Evolutionary conservation across 129 eudicot species (phyloP), one percentile per base, ranked within the genome.

Genomic region (Artemisia argyi): DNA sequence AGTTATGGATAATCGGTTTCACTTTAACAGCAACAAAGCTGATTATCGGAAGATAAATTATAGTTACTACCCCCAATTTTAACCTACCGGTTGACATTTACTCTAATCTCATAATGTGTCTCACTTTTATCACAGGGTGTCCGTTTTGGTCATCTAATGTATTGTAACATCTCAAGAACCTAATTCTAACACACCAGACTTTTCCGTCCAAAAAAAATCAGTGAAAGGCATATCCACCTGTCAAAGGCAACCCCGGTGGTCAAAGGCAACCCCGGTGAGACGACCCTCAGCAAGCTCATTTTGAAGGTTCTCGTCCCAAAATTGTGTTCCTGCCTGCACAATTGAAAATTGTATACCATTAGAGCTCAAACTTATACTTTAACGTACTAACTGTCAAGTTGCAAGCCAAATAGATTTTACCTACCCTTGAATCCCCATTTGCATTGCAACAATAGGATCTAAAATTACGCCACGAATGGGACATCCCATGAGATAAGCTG

Each of bases 391-490:
- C 10, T 39, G 57, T 19, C 15, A 56, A 19, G 61, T 16, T 22
- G 44, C 44, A 6, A 10, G 44, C 10, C 44, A 39, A 7, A 39
- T 39, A 6, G 44, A 39, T 39, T 5, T 39, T 83, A 91, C 96
- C 95, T 92, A 96, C 62, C 98, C 98, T 72, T 89, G 98, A 80
- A 92, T 92, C 61, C 98, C 98, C 98, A 92, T 89, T 69, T 92
- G 96, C 88, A 92, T 80, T 74, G 98, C 98, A 76, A 87, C 84
- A 69, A 92, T 82, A 47, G 98, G 98, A 76, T 92, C 98, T 75
- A 92, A 84, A 69, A 92, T 92, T 11, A 92, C 95, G 17, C 98
- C 98, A 52, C 98, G 96, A 78, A 92, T 80, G 53, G 98, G 98
- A 65, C 98, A 92, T 53, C 98, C 98, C 96, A 92, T 85, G 4